Evolutionary conservation across 352 stramenopile genomes (phyloP).

Genomic region (Peronospora belbahrii): DNA sequence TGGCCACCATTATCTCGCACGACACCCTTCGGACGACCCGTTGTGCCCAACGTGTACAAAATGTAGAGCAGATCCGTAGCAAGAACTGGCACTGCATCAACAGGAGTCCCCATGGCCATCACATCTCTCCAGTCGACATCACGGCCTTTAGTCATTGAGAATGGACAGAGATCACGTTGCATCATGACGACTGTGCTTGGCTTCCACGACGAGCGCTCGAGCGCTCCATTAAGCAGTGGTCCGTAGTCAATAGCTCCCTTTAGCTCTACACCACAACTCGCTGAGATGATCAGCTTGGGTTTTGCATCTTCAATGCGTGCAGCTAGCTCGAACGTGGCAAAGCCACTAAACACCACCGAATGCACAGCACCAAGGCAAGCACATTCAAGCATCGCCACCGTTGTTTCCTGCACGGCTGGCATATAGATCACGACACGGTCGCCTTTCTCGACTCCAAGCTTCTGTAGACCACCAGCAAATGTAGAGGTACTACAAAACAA

Average conservation of each 20-base stretch:
- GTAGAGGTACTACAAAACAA: constrained; percentile 31
- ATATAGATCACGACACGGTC: constrained; percentile 96
- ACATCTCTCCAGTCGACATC: constrained; percentile 56
- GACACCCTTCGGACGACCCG: constrained; percentile 67
- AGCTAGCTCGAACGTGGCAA: constrained; percentile 78
- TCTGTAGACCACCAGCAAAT: constrained; percentile 53
- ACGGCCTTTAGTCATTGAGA: constrained; percentile 31
- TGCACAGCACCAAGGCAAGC: constrained; percentile 93
- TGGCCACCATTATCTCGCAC: constrained; percentile 71
- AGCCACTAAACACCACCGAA: constrained; percentile 88
- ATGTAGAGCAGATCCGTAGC: constrained; percentile 70
- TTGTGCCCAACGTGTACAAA: constrained; percentile 74
- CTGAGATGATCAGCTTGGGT: constrained; percentile 71
- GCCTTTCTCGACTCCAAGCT: constrained; percentile 62
- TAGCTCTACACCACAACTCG: constrained; percentile 60
- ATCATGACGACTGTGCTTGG: constrained; percentile 65
- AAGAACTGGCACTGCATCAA: constrained; percentile 41
- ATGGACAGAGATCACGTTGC: constrained; percentile 48
- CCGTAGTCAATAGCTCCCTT: constrained; percentile 78
- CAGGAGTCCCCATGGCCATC: constrained; percentile 25
- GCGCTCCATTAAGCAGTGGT: constrained; percentile 55
- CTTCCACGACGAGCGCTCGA: constrained; percentile 52
- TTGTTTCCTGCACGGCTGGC: constrained; percentile 94
- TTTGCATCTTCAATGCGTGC: constrained; percentile 74
- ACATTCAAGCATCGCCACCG: constrained; percentile 96